Base-by-base conservation (phyloP, 2,329 filamentous ascomycete genomes). In the Xylariomycetidae sp. region DNA sequence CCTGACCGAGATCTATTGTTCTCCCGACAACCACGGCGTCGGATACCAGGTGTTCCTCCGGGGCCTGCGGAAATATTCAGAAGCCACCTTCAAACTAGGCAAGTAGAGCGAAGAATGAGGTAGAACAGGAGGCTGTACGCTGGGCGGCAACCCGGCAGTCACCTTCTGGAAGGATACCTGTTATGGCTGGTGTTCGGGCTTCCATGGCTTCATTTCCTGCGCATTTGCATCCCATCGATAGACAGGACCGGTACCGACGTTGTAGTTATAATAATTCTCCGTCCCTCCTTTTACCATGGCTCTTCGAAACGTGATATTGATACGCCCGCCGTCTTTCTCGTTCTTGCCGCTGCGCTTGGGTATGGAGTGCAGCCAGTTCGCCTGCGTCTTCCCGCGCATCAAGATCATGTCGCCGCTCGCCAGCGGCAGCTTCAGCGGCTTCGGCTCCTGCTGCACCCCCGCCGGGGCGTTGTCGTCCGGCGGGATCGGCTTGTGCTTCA, bases 31-130 rank as follows among this genome's bases (percentile, higher is more conserved):
- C 58, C 75, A 84, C 42, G 80, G 80, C 2, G 89, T 98, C 13
- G 88, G 88, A 27, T 98, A 98, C 60, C 89, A 96, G 56, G 84
- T 94, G 18, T 98, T 97, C 59, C 69, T 97, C 44, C 75, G 82
- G 43, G 90, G 83, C 1, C 64, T 98, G 48, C 83, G 86, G 59
- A 87, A 83, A 51, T 98, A 79, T 63, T 84, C 88, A 8, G 82
- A 80, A 46, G 90, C 89, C 4, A 85, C 95, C 61, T 94, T 97
- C 75, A 78, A 89, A 37, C 79, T 89, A 50, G 89, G 89, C 27
- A 76, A 70, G 54, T 81, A 69, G 56, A 31, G 26, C 20, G 29
- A 25, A 36, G 25, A 10, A 15, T 28, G 31, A 12, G 16, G 17
- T 23, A 26, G 20, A 22, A 23, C 31, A 26, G 17, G 9, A 10